Percentiles rank a stretch among this genome's conserved stretches.
Conservation (phyloP, 2,329 filamentous ascomycete species). For the Clarireedia paspali region DNA sequence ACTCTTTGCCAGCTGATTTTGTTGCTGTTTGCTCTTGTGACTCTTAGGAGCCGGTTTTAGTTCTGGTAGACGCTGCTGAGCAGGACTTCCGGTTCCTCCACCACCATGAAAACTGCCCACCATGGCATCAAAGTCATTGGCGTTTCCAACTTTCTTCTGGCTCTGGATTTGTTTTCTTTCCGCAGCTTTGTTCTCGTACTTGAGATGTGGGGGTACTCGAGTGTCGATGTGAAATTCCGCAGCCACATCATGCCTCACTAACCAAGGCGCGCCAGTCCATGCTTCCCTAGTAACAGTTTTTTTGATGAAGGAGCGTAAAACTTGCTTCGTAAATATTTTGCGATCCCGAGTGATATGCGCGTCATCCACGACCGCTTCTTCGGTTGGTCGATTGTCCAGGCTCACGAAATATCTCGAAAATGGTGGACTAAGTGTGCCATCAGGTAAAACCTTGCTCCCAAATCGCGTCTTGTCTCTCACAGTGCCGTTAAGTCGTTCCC, state of each 20-base stretch:
- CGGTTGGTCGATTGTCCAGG: conserved; percentile 56
- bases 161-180: conserved; percentile 68
- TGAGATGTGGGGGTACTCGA: conserved; percentile 75
- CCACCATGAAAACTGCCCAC: conserved; percentile 28
- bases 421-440: conserved; percentile 63
- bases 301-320: conserved; percentile 89
- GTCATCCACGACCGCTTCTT: conserved; percentile 74
- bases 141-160: conserved; percentile 41
- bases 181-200: conserved; percentile 70
- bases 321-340: conserved; percentile 89
- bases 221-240: conserved; percentile 78
- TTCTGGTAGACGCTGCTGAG: conserved; percentile 56
- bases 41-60: conserved; percentile 67
- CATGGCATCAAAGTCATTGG: conserved; percentile 29
- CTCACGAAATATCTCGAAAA: conserved; percentile 77
- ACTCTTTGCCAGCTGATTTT: conserved; percentile 32
- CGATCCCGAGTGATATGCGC: conserved; percentile 78
- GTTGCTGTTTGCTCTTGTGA: conserved; percentile 53
- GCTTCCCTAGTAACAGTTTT: conserved; percentile 86
- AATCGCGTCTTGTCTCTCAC: conserved; percentile 84
- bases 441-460: conserved; percentile 50
- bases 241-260: conserved; percentile 82
- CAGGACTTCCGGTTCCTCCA: conserved; percentile 3
- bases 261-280: conserved; percentile 95
- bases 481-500: conserved; percentile 62